Percentiles rank a stretch among this genome's conserved stretches.
Evolutionary conservation across 1,284 basidiomycete genomes (phyloP).

Genomic region (Malassezia arunalokei): DNA sequence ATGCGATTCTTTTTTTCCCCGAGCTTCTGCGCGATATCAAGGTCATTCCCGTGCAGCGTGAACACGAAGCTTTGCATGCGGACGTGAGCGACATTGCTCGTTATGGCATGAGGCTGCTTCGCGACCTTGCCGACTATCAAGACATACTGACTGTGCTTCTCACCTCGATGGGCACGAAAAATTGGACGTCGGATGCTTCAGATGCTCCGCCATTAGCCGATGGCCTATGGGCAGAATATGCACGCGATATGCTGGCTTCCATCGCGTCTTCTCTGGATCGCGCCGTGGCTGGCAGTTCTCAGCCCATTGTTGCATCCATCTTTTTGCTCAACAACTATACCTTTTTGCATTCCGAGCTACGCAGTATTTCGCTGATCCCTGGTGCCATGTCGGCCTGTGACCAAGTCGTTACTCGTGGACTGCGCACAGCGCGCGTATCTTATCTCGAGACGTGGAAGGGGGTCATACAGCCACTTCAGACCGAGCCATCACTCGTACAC

Average conservation of each 20-base stretch:
- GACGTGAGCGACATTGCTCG: constrained; percentile 41
- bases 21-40: constrained; percentile 41
- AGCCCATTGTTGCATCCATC: constrained; percentile 11
- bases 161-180: constrained; percentile 21
- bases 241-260: background rate
- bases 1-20: constrained; percentile 34
- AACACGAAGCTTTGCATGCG: constrained; percentile 30
- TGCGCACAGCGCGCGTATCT: constrained; percentile 7
- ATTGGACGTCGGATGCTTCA: constrained; percentile 2
- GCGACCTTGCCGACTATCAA: constrained; percentile 28
- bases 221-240: constrained; percentile 4
- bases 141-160: constrained; percentile 33
- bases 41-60: constrained; percentile 31
- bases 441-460: constrained; percentile 16
- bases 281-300: constrained; percentile 2
- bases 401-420: constrained; percentile 1
- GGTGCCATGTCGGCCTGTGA: background rate
- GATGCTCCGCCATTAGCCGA: background rate
- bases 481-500: background rate
- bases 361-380: background rate
- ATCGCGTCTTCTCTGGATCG: constrained; percentile 12
- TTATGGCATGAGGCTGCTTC: constrained; percentile 29
- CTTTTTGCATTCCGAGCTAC: constrained; percentile 5
- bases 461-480: constrained; percentile 1
- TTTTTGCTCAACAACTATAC: constrained; percentile 13